Percentiles rank a stretch among this genome's conserved stretches.
These are phyloP conservation scores for Strigomonas galati DNA, from an alignment of 208 protist genomes.

Conservation along the genomic window DNA sequence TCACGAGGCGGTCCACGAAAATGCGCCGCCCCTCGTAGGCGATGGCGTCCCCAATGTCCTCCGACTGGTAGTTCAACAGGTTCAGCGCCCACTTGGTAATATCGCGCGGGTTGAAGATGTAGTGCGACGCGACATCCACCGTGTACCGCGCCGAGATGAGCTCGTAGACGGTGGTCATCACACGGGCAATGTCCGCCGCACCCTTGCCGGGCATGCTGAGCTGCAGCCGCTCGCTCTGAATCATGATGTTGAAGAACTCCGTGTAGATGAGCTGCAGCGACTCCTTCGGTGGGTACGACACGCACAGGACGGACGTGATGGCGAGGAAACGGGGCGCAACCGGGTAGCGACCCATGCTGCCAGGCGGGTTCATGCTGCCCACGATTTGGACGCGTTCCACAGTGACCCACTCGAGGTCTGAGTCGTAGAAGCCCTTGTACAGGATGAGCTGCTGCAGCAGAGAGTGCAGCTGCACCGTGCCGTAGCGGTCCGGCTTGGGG, in stretches of 20 bases:
- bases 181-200: slow-evolving; percentile 82
- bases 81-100: slow-evolving; percentile 94
- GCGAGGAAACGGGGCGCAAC: slow-evolving; percentile 95
- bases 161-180: slow-evolving; percentile 95
- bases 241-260: slow-evolving; percentile 92
- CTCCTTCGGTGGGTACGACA: slow-evolving; percentile 94
- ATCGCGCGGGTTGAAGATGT: slow-evolving; percentile 97
- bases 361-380: slow-evolving; percentile 95
- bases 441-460: slow-evolving; percentile 97
- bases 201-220: slow-evolving; percentile 68
- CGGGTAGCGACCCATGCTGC: slow-evolving; percentile 93
- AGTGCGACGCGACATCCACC: slow-evolving; percentile 95
- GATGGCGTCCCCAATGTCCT: slow-evolving; percentile 84
- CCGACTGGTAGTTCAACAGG: slow-evolving; percentile 88
- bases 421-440: slow-evolving; percentile 96
- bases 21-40: slow-evolving; percentile 93
- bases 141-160: slow-evolving; percentile 86
- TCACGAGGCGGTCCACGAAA: slow-evolving; percentile 94
- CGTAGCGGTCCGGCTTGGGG: slow-evolving; percentile 97
- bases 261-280: slow-evolving; percentile 93
- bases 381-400: slow-evolving; percentile 96
- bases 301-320: slow-evolving; percentile 90
- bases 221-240: slow-evolving; percentile 67
- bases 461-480: slow-evolving; percentile 95
- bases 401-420: slow-evolving; percentile 94